These are phyloP conservation scores for Phytopythium delawarense DNA, from an alignment of 352 stramenopile species.

Conservation along the genomic window DNA sequence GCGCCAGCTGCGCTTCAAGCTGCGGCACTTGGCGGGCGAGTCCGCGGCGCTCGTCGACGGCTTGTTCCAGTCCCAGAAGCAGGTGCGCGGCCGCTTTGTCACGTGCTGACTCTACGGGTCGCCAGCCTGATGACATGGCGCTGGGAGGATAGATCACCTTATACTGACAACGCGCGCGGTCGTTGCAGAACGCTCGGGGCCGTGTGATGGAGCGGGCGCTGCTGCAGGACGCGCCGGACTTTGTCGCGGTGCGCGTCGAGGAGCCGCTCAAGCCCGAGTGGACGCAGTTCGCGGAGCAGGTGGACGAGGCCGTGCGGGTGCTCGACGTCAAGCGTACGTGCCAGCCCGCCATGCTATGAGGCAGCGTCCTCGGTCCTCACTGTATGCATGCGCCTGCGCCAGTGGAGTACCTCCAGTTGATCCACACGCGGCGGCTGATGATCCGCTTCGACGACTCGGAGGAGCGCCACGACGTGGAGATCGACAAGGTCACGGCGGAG, in stretches of 20 bases:
- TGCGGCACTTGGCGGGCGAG: conserved; percentile 39
- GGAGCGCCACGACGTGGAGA: conserved; percentile 62
- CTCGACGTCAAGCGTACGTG: conserved; percentile 66
- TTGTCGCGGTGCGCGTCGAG: conserved; percentile 19
- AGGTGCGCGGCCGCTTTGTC: conserved; percentile 11
- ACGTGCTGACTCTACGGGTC: no score
- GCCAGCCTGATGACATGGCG: no score
- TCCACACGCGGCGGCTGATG: conserved; percentile 77
- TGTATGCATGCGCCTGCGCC: background rate
- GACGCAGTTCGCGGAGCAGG: conserved; percentile 54
- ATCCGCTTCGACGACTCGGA: conserved; percentile 77
- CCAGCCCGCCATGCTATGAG: background rate
- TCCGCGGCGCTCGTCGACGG: conserved; percentile 28
- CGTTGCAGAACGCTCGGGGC: conserved; percentile 32
- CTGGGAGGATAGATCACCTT: background rate
- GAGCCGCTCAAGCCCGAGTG: conserved; percentile 50
- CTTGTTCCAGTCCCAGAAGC: conserved; percentile 47
- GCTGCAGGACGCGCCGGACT: conserved; percentile 53
- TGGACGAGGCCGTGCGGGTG: conserved; percentile 60
- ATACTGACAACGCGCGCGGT: background rate
- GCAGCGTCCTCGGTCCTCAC: background rate
- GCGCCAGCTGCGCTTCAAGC: conserved; percentile 52
- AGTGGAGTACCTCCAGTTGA: conserved; percentile 81
- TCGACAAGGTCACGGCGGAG: conserved; percentile 61
- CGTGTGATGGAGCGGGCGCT: conserved; percentile 60